These are phyloP conservation scores for Quercus lobata DNA, from an alignment of 331 rosid species.

Conservation along the genomic window DNA sequence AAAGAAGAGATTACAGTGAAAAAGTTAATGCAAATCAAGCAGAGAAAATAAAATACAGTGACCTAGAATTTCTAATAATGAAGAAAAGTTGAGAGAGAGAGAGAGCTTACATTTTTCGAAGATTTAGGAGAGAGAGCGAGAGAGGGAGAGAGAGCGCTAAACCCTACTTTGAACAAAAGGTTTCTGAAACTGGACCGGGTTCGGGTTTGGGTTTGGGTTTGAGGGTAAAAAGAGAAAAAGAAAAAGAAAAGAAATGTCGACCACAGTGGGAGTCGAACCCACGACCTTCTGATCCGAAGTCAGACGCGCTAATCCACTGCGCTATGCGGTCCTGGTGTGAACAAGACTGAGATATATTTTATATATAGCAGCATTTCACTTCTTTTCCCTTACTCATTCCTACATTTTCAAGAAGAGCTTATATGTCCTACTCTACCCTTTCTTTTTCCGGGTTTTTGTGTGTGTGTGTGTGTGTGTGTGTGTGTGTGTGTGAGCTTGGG, in stretches of 20 bases:
- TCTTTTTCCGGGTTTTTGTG: too few relatives aligned
- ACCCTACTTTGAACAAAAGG: not conserved
- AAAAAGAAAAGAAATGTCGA: slow-evolving; percentile 3
- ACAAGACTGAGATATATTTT: accelerated
- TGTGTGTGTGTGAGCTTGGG: too few relatives aligned
- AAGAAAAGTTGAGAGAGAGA: not conserved
- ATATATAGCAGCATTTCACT: too few relatives aligned
- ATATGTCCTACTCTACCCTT: too few relatives aligned
- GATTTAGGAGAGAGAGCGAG: not conserved
- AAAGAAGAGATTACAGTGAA: not conserved
- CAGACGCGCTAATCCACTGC: slow-evolving; percentile 99
- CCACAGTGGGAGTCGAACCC: slow-evolving; percentile 99
- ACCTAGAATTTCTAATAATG: not conserved
- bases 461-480: too few relatives aligned
- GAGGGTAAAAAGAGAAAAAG: not conserved
- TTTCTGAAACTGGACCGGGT: not conserved
- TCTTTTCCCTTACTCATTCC: too few relatives aligned
- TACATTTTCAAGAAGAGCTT: too few relatives aligned
- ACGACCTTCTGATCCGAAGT: slow-evolving; percentile 99
- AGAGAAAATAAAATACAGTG: not conserved
- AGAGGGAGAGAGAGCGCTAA: not conserved
- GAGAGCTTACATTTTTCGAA: too few relatives aligned
- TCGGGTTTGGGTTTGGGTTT: too few relatives aligned
- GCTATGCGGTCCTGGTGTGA: slow-evolving; percentile 72
- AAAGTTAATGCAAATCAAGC: not conserved